Percentiles rank a stretch among this genome's conserved stretches.
phyloP scores from a whole-genome alignment of 2,329 filamentous ascomycete genomes.

The Hypoxylon sp. region DNA sequence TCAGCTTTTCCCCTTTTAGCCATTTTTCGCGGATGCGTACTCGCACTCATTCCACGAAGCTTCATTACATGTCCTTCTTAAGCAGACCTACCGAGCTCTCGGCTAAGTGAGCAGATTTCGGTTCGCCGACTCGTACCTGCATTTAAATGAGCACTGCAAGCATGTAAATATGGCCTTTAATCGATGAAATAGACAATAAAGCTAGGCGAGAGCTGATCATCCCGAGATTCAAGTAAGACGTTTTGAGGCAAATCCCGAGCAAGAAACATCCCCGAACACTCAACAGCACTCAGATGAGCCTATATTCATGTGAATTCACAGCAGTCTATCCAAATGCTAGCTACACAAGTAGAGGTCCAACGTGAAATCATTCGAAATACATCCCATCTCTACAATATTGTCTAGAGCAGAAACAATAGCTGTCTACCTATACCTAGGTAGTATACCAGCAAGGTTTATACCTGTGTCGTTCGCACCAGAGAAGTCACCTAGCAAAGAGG shows the following conservation, averaged over 20 bases:
- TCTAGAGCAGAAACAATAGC: background rate
- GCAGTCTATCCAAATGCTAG: background rate
- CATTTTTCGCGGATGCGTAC: constrained; percentile 17
- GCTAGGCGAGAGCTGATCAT: background rate
- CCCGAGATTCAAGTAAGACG: background rate
- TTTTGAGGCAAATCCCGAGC: background rate
- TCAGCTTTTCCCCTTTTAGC: constrained; percentile 17
- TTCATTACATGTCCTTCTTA: constrained; percentile 1
- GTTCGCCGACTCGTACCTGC: constrained; percentile 29
- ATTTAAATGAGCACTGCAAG: background rate
- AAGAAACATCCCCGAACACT: background rate
- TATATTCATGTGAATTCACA: no score
- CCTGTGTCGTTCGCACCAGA: background rate
- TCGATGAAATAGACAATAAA: background rate
- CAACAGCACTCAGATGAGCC: no score
- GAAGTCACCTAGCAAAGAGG: background rate
- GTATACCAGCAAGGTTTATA: constrained; percentile 21
- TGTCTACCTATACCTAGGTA: background rate
- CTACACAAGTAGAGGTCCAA: background rate
- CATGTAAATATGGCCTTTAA: background rate
- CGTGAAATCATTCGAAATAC: background rate
- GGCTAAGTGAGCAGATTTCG: constrained; percentile 20
- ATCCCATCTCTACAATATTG: background rate
- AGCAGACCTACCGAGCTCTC: constrained; percentile 16
- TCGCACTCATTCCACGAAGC: background rate